Conservation (phyloP, 75 land plant species). For the Picea glauca region DNA sequence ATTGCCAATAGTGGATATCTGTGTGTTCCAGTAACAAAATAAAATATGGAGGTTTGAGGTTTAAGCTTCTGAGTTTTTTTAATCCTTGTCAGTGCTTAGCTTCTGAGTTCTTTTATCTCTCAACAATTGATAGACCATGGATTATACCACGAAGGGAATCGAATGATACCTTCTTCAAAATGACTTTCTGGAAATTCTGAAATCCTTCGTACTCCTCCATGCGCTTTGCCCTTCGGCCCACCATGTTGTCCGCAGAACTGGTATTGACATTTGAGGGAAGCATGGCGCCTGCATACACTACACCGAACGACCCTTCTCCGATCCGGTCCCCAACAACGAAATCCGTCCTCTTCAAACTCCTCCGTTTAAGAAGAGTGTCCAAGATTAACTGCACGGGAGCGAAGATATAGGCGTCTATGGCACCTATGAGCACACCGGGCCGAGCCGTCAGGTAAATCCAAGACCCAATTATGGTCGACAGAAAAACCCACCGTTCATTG, state of each 20-base stretch:
- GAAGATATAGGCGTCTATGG: constrained; percentile 84
- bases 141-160: not conserved
- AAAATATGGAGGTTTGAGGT: too few species aligned
- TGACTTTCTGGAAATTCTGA: constrained; percentile 71
- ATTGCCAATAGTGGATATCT: too few species aligned
- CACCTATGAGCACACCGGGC: constrained; percentile 89
- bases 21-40: too few species aligned
- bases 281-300: constrained; percentile 84
- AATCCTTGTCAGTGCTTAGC: too few species aligned
- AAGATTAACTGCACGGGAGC: constrained; percentile 80
- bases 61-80: too few species aligned
- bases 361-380: constrained; percentile 54
- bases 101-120: too few species aligned
- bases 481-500: too few species aligned
- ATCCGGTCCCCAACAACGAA: constrained; percentile 69
- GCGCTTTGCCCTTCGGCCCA: constrained; percentile 34
- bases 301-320: constrained; percentile 97
- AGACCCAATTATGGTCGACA: too few species aligned
- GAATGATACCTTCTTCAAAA: constrained; percentile 73
- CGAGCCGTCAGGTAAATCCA: constrained; percentile 73
- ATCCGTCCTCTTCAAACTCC: constrained; percentile 69
- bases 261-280: constrained; percentile 65
- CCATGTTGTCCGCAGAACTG: not conserved
- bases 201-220: constrained; percentile 51
- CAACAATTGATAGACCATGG: not conserved